Conservation (phyloP, 2,329 filamentous ascomycete species). For the Seiridium cupressi region DNA sequence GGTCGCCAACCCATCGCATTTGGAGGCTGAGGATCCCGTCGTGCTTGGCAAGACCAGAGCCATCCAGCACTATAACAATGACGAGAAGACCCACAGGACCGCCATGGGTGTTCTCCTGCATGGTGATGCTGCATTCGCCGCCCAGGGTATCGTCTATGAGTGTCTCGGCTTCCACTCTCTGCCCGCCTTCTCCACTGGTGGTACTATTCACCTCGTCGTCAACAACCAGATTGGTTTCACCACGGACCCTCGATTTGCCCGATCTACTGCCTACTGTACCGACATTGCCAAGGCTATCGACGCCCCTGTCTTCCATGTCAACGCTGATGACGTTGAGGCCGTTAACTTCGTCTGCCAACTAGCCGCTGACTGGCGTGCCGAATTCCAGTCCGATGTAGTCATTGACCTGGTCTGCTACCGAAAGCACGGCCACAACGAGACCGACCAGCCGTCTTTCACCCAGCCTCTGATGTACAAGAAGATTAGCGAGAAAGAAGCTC, state of each 20-base stretch:
- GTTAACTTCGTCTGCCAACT: slow-evolving; percentile 98
- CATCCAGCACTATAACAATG: slow-evolving; percentile 98
- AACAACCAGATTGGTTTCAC: slow-evolving; percentile 99
- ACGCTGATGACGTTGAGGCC: slow-evolving; percentile 96
- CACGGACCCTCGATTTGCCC: slow-evolving; percentile 93
- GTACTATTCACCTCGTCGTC: slow-evolving; percentile 93
- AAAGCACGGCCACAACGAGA: slow-evolving; percentile 99
- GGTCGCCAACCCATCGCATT: slow-evolving; percentile 95
- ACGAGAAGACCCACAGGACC: slow-evolving; percentile 82
- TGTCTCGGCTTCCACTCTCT: slow-evolving; percentile 97
- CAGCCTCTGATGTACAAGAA: slow-evolving; percentile 99
- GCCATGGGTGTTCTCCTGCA: slow-evolving; percentile 96
- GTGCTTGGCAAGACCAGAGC: slow-evolving; percentile 96
- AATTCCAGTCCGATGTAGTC: slow-evolving; percentile 98
- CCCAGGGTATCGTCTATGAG: slow-evolving; percentile 96
- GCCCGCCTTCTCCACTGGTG: slow-evolving; percentile 93
- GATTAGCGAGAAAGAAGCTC: slow-evolving; percentile 78
- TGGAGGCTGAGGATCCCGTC: slow-evolving; percentile 97
- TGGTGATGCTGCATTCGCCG: slow-evolving; percentile 95
- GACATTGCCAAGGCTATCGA: slow-evolving; percentile 99
- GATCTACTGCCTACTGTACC: slow-evolving; percentile 97
- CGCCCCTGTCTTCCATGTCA: slow-evolving; percentile 98
- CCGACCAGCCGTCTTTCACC: slow-evolving; percentile 98
- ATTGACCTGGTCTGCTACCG: slow-evolving; percentile 99
- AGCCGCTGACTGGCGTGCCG: slow-evolving; percentile 94